Base-by-base conservation (phyloP, 2,329 filamentous ascomycete species). In the Xylaria sp. region DNA sequence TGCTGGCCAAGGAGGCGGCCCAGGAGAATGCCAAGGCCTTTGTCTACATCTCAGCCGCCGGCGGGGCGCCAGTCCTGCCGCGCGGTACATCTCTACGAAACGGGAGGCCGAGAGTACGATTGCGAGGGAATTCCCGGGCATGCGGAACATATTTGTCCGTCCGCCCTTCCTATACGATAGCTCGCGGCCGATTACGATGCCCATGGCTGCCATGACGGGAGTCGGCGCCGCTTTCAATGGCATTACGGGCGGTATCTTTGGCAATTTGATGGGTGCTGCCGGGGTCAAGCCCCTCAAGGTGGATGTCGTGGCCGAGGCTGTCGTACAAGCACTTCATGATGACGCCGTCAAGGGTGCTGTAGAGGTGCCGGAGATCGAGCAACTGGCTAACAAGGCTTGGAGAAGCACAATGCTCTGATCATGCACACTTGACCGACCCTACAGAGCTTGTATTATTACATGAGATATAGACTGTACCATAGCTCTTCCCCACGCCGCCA, bases 121-220 rank as follows among this genome's bases (percentile, higher is more conserved):
- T 70, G 80, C 88, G 33, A 84, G 83, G 57, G 85, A 87, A 67
- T 93, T 97, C 70, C 90, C 91, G 0, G 76, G 82, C 25, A 87
- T 96, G 84, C 86, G 95, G 19, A 88, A 85, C 66, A 80, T 98
- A 63, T 98, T 97, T 76, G 78, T 97, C 57, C 85, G 95, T 31
- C 88, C 94, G 11, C 91, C 91, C 0, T 95, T 99, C 77, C 82
- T 99, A 82, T 99, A 94, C 78, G 95, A 98, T 75, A 84, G 83
- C 57, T 92, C 89, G 61, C 85, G 95, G 64, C 86, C 87, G 15
- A 84, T 97, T 69, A 98, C 95, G 0, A 78, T 98, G 70, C 92
- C 92, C 0, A 85, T 98, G 74, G 95, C 95, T 2, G 89, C 89
- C 4, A 83, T 91, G 69, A 91, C 91, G 0, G 89, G 89, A 14